phyloP scores from a whole-genome alignment of 2,329 filamentous ascomycete genomes.

The Colletotrichum siamense region DNA sequence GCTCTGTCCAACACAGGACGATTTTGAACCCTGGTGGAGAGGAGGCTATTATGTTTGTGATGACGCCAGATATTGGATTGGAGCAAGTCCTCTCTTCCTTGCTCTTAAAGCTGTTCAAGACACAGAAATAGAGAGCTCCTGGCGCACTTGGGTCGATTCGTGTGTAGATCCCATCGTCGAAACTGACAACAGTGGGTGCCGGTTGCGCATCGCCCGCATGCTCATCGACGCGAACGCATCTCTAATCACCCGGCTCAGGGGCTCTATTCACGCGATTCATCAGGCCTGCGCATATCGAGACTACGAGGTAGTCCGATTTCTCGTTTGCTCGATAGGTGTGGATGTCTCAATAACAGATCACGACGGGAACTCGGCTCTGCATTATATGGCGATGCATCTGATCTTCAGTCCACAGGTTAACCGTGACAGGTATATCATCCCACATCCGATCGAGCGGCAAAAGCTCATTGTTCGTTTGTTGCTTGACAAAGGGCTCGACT shows the following conservation, averaged over 20 bases:
- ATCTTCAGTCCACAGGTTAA: no score
- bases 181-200: neutral
- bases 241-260: neutral
- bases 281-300: neutral
- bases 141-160: rapidly evolving
- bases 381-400: neutral
- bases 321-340: neutral
- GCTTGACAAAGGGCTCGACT: rapidly evolving
- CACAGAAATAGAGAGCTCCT: neutral
- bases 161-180: neutral
- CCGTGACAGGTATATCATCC: no score
- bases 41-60: neutral
- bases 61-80: neutral
- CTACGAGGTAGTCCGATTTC: neutral
- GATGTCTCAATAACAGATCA: rapidly evolving
- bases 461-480: rapidly evolving
- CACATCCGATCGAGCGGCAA: neutral
- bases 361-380: neutral
- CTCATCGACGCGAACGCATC: neutral
- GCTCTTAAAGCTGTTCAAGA: neutral
- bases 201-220: neutral
- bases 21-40: neutral
- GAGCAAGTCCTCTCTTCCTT: neutral
- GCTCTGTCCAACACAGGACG: rapidly evolving
- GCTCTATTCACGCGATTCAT: neutral